Evolutionary conservation across 2,329 filamentous ascomycete genomes (phyloP), one percentile per base, ranked within the genome.

Genomic region (Cercospora nicotianae): DNA sequence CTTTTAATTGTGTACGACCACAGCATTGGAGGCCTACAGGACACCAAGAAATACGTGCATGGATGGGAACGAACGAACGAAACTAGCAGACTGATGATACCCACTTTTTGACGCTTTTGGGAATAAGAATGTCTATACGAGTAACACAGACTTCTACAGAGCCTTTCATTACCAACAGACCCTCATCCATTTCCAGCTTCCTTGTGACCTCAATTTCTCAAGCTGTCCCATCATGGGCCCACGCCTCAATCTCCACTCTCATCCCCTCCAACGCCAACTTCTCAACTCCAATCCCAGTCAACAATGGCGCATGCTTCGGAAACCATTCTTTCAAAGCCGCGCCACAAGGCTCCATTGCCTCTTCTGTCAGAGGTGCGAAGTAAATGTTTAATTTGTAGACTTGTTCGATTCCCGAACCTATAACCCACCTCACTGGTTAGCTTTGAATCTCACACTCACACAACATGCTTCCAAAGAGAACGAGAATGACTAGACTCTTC

Each of bases 21-120:
- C 48, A 55, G 48, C 23, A 16, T 55, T 42, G 16, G 16, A 23
- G 20, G 23, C 20, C 23, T 30, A 55, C 48, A 55, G 48, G 48
- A 55, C 48, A 55, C 48, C 18, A 23, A 55, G 48, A 5, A 57
- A 57, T 9, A 28, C 18, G n/a, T 36, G 55, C 30, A 59, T 59
- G 5, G 55, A n/a, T n/a, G n/a, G 51, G 30, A 31, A 3, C 9
- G 13, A n/a, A 13, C 5, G 33, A 53, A 26, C 51, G 10, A 45
- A 45, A 8, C 26, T 23, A 42, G 30, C 57, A 66, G 58, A 66
- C 33, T 66, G 64, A 66, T 61, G 64, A 61, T 61, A 66, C 64
- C 64, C 57, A 66, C 64, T 42, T 66, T 42, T 33, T 42, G 58
- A 58, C 64, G 55, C 28, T 36, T 59, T 59, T 20, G 30, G 55